phyloP scores from a whole-genome alignment of 2,329 filamentous ascomycete genomes.

The Xylaria sp. region DNA sequence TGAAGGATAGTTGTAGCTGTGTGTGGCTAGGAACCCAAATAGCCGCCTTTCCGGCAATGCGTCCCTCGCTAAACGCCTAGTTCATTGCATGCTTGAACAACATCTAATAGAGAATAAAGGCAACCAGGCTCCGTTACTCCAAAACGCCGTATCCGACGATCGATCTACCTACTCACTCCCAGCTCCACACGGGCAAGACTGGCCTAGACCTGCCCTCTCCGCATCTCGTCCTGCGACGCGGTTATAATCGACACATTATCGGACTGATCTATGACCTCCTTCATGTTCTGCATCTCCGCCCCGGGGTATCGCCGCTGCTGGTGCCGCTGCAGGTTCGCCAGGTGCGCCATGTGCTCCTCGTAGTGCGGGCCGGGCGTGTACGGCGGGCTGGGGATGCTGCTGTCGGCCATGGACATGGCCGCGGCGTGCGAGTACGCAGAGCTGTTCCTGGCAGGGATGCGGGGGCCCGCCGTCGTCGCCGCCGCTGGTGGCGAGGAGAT shows the following conservation, averaged over 20 bases:
- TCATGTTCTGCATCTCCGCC: constrained; percentile 17
- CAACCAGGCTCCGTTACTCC: background rate
- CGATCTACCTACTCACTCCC: background rate
- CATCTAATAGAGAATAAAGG: background rate
- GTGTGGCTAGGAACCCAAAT: background rate
- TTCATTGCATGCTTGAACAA: background rate
- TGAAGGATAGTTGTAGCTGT: too few relatives aligned
- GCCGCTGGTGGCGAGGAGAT: background rate
- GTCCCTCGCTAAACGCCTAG: background rate
- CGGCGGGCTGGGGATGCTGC: constrained; percentile 25
- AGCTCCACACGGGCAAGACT: background rate
- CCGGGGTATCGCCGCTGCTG: background rate
- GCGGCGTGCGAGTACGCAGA: background rate
- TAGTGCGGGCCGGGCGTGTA: constrained; percentile 26
- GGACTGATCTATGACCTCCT: constrained; percentile 14
- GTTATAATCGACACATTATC: constrained; percentile 25
- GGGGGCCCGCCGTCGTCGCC: background rate
- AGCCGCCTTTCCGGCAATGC: background rate
- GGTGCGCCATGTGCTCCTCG: constrained; percentile 10
- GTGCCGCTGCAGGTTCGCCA: background rate
- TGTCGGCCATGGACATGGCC: background rate
- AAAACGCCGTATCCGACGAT: background rate
- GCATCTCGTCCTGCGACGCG: constrained; percentile 26
- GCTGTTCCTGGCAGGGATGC: background rate
- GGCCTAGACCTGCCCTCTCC: constrained; percentile 23